Percentiles rank a stretch among this genome's conserved stretches.
Conservation (phyloP, 768 basidiomycete species). For the Auriscalpium microsporum region DNA sequence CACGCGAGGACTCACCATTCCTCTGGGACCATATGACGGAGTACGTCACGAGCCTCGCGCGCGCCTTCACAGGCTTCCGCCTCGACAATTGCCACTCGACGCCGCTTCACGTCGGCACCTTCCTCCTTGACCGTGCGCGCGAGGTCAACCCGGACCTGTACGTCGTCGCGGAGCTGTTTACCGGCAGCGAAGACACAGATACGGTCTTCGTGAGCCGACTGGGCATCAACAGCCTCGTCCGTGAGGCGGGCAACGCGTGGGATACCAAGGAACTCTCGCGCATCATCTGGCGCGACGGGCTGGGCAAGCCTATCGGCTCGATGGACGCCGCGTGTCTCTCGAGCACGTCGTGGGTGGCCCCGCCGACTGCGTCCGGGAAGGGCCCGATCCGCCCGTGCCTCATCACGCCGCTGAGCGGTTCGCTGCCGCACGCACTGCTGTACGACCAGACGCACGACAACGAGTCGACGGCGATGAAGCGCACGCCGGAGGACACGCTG, state of each 20-base stretch:
- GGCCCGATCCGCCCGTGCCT: conserved; percentile 67
- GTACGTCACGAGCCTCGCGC: conserved; percentile 77
- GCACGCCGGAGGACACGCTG: conserved; percentile 91
- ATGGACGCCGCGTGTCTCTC: conserved; percentile 89
- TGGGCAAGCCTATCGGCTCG: conserved; percentile 93
- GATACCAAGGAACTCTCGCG: conserved; percentile 89
- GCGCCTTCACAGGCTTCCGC: conserved; percentile 88
- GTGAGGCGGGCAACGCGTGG: conserved; percentile 89
- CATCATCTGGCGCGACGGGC: conserved; percentile 79
- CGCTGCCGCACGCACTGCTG: conserved; percentile 83
- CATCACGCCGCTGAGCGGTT: conserved; percentile 78
- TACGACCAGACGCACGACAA: conserved; percentile 99
- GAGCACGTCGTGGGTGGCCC: conserved; percentile 47
- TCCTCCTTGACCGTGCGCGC: conserved; percentile 86
- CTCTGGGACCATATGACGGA: conserved; percentile 86
- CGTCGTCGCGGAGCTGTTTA: conserved; percentile 94
- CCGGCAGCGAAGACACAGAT: conserved; percentile 92
- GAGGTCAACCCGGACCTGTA: conserved; percentile 89
- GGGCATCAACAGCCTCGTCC: conserved; percentile 87
- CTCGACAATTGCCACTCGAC: conserved; percentile 99
- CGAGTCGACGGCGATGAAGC: conserved; percentile 82
- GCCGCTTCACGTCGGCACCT: conserved; percentile 91
- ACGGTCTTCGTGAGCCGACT: conserved; percentile 82
- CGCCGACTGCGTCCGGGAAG: conserved; percentile 75
- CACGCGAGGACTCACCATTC: conserved; percentile 46